These are phyloP conservation scores for Sugiyamaella floridensis DNA, from an alignment of 805 yeast genomes.

Conservation along the genomic window DNA sequence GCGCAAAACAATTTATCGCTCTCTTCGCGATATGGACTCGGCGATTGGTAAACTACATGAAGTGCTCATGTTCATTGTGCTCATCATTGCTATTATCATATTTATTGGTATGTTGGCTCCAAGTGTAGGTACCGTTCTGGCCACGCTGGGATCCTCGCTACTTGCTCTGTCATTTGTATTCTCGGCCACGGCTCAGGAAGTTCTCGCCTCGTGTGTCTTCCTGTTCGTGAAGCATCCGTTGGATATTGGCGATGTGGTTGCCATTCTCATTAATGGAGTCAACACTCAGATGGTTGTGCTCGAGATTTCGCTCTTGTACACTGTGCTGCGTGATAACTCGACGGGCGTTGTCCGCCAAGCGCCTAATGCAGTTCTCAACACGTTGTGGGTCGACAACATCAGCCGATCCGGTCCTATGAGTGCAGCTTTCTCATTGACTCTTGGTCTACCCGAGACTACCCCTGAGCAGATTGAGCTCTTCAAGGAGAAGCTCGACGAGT, in stretches of 20 bases:
- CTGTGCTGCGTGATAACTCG: slow-evolving; percentile 29
- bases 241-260: slow-evolving; percentile 36
- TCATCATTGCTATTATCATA: slow-evolving; percentile 31
- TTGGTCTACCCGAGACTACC: slow-evolving; percentile 35
- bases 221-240: slow-evolving; percentile 37
- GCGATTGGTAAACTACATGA: slow-evolving; percentile 34
- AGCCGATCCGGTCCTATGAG: slow-evolving; percentile 31
- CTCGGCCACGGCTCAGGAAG: slow-evolving; percentile 33
- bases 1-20: slow-evolving; percentile 29
- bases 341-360: slow-evolving; percentile 30
- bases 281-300: slow-evolving; percentile 26
- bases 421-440: slow-evolving; percentile 19
- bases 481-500: slow-evolving; percentile 24
- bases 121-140: slow-evolving; percentile 33
- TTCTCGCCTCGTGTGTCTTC: slow-evolving; percentile 35
- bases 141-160: slow-evolving; percentile 36
- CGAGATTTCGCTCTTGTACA: slow-evolving; percentile 32
- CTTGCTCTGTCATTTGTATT: slow-evolving; percentile 36
- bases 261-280: slow-evolving; percentile 23
- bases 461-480: slow-evolving; percentile 30
- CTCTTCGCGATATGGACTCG: slow-evolving; percentile 35
- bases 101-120: slow-evolving; percentile 38
- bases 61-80: slow-evolving; percentile 30
- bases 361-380: slow-evolving; percentile 33
- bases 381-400: slow-evolving; percentile 33